These are phyloP conservation scores for Ampelomyces quisqualis DNA, from an alignment of 2,329 filamentous ascomycete species.

Conservation along the genomic window DNA sequence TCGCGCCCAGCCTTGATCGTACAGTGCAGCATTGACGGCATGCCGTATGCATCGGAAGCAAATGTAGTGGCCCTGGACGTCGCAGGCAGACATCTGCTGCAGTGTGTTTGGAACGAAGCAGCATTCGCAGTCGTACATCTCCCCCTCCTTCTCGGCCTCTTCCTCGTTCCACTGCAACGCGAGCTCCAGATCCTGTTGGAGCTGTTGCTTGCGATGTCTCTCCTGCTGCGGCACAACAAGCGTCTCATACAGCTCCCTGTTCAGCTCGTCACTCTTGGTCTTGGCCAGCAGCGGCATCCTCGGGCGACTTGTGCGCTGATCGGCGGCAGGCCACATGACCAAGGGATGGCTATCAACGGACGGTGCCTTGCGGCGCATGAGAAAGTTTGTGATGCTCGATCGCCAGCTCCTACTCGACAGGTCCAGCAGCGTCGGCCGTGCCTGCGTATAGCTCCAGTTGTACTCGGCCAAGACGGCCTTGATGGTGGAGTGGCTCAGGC, in stretches of 20 bases:
- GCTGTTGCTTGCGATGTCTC: conserved; percentile 43
- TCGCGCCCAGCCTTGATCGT: conserved; percentile 87
- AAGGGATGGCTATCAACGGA: conserved; percentile 57
- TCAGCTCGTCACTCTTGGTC: conserved; percentile 62
- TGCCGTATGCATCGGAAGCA: conserved; percentile 82
- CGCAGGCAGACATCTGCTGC: conserved; percentile 74
- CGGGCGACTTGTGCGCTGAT: conserved; percentile 52
- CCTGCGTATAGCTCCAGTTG: conserved; percentile 75
- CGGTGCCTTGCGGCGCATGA: conserved; percentile 63
- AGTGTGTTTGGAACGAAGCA: conserved; percentile 72
- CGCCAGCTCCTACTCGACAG: conserved; percentile 76
- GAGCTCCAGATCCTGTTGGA: conserved; percentile 44
- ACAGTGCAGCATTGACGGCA: conserved; percentile 81
- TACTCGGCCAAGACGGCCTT: conserved; percentile 76
- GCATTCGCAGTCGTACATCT: conserved; percentile 70
- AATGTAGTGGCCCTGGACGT: conserved; percentile 67
- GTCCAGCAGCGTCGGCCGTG: conserved; percentile 67
- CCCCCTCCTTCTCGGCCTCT: conserved; percentile 50
- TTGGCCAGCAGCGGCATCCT: conserved; percentile 63
- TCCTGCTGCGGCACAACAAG: conserved; percentile 48
- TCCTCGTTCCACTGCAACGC: conserved; percentile 51
- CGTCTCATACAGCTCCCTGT: conserved; percentile 51
- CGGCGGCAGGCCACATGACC: conserved; percentile 65
- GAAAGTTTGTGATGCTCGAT: conserved; percentile 69
- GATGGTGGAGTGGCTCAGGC: conserved; percentile 70